Evolutionary conservation across 2,329 filamentous ascomycete genomes (phyloP), one percentile per base, ranked within the genome.

Genomic region (Cryphonectria nitschkei): DNA sequence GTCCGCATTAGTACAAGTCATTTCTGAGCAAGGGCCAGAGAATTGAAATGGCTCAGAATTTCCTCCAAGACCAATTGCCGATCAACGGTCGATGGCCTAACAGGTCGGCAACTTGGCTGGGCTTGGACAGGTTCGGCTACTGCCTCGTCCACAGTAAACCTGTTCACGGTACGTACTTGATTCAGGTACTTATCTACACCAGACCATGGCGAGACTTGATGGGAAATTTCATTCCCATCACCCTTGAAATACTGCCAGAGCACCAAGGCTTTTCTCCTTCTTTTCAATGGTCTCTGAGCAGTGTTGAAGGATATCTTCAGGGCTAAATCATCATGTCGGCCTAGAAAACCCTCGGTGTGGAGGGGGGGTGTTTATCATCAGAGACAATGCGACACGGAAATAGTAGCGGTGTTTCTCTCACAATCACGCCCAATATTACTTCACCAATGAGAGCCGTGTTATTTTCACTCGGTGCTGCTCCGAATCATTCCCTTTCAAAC

Each of bases 1-100:
- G 14, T 50, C 63, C 63, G 41, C 43, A 65, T 65, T 65, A n/a
- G 63, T 65, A 65, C 29, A 65, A 65, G 63, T 52, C 29, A 16
- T 32, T 32, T 32, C n/a, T 46, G 34, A 13, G 37, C 39, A 19
- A 37, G 6, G 11, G 39, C n/a, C 37, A 46, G 63, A 34, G 41
- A 34, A 8, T 46, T 13, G 26, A 65, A 19, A 52, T 37, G 63
- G 63, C 43, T 37, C 29, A 65, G 29, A 65, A 43, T n/a, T 22
- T 34, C 8, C 13, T 29, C 43, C 14, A 26, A 34, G 54, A 58
- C 54, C 19, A 58, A 14, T 8, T 32, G 54, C 52, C 26, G 54
- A 58, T 56, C n/a, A 16, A 16, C 26, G 26, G 26, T 56, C 4
- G 26, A 11, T 13, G 37, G 37, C 11, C 37, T 39, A 39, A 13